These are phyloP conservation scores for Graphiopsis chlorocephala DNA, from an alignment of 2,329 filamentous ascomycete species.

Conservation along the genomic window DNA sequence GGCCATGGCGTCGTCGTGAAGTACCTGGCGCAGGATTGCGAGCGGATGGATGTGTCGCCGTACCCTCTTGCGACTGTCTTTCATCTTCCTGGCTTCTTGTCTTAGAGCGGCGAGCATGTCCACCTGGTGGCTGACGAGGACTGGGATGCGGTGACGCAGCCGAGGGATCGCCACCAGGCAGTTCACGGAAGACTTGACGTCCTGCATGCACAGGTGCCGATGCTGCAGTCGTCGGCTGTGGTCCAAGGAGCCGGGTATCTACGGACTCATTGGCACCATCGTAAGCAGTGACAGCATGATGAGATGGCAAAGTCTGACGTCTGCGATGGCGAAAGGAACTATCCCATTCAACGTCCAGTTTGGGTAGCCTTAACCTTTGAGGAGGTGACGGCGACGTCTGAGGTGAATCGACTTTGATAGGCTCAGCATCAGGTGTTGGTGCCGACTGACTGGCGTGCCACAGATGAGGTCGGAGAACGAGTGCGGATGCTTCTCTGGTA, in stretches of 20 bases:
- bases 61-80: not conserved
- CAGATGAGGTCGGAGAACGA: not conserved
- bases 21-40: not conserved
- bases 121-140: not conserved
- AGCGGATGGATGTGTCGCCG: not conserved
- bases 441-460: not conserved
- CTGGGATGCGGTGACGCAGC: not conserved
- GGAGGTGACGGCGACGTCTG: not conserved
- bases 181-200: not conserved
- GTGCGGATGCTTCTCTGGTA: not conserved
- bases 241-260: not conserved
- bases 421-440: not conserved
- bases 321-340: not conserved
- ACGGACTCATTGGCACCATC: not conserved
- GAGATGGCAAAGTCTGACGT: constrained; percentile 10
- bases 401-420: not conserved
- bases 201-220: not conserved
- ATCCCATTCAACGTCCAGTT: not conserved
- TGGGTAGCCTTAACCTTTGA: not conserved
- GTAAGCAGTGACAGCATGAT: not conserved
- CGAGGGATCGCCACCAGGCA: not conserved
- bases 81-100: not conserved
- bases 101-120: not conserved
- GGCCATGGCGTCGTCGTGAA: not conserved
- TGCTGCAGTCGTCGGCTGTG: not conserved